Conservation (phyloP, 2,329 filamentous ascomycete genomes). For the Rhynchosporium agropyri region DNA sequence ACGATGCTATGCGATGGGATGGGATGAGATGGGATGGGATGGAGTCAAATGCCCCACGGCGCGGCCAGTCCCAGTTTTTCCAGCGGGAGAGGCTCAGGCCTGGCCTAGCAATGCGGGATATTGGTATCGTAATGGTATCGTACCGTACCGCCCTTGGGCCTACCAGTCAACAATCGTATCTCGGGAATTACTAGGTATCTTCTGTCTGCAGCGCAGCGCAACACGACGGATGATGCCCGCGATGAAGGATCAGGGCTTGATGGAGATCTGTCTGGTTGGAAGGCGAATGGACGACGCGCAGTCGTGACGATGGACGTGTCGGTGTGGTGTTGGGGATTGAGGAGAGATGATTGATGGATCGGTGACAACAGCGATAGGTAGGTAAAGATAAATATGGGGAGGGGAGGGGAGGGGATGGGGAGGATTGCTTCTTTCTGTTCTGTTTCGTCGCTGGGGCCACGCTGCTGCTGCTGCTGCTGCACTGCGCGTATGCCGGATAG, state of each 20-base stretch:
- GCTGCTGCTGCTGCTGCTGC: not conserved
- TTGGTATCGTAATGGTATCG: too few relatives aligned
- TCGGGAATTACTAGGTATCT: not conserved
- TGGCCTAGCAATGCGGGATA: not conserved
- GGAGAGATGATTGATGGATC: conserved; percentile 2
- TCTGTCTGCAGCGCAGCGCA: not conserved
- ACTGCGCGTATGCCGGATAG: conserved; percentile 21
- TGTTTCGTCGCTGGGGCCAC: not conserved
- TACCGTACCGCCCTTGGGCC: too few relatives aligned
- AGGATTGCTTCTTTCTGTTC: not conserved
- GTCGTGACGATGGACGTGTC: not conserved
- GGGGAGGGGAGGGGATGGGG: conserved; percentile 9
- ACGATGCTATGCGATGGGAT: conserved; percentile 3
- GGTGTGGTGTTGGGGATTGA: not conserved
- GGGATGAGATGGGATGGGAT: not conserved
- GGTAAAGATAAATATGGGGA: not conserved
- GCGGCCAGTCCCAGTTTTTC: not conserved
- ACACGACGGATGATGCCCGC: not conserved
- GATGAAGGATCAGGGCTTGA: not conserved
- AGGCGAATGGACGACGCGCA: conserved; percentile 4
- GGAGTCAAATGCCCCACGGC: not conserved
- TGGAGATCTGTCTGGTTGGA: not conserved
- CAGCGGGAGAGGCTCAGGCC: conserved; percentile 7
- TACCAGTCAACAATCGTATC: too few relatives aligned
- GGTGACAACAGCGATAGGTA: not conserved